Base-by-base conservation (phyloP, 768 basidiomycete genomes). In the Auricularia heimuer region DNA sequence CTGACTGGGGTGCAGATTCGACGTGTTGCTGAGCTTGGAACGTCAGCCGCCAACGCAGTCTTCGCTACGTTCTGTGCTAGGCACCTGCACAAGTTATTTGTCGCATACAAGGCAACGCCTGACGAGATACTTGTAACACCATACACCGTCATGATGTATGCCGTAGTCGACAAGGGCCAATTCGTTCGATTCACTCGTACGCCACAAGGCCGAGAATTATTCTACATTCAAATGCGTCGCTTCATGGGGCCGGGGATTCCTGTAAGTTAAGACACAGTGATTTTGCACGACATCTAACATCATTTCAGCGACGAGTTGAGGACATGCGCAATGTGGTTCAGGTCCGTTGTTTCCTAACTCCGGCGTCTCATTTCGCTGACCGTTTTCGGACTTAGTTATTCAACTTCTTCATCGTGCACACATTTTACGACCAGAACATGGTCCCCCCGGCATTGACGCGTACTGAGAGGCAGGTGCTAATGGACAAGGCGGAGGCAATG, bases 71-170 rank as follows among this genome's bases (percentile, higher is more conserved):
- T 60, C 56, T 60, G 56, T 24, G 56, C 56, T 4, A 21, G 6
- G 16, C 56, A 60, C 56, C 56, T 60, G 33, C 56, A 60, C 34
- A 60, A 60, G 56, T 29, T 60, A 6, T 60, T 60, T 18, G 56
- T 29, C 11, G 56, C 56, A 60, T 60, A 60, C 56, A 60, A 60
- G 24, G 56, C 56, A 18, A 60, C 56, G 56, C 56, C 24, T 7
- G 56, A 60, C 56, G 56, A 60, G 10, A 6, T 14, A 24, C 18
- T 35, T 14, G 56, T 60, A 14, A 60, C 56, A 14, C 34, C 29
- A 14, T 60, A 60, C 56, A 60, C 56, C 56, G 33, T 35, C 6
- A 35, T 60, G 56, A 60, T 60, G 34, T 14, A 4, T 4, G 24
- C 56, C 11, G 56, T 60, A 3, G 34, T 60, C 29, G 56, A 60